phyloP scores from a whole-genome alignment of 73 alveolate genomes.

The Paramecium octaurelia region DNA sequence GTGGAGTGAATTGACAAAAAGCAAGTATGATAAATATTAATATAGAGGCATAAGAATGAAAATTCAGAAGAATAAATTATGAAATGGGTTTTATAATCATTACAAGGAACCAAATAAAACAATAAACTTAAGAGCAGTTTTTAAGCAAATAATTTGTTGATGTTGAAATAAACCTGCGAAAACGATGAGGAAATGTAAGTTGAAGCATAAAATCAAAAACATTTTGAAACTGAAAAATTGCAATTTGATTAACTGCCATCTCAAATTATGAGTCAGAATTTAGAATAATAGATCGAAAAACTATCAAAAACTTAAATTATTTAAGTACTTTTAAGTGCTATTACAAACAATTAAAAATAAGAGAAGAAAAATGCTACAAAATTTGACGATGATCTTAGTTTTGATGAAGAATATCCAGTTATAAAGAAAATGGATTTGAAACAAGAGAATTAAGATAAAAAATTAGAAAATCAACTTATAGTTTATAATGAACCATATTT shows the following conservation, averaged over 20 bases:
- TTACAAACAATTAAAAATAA: background rate
- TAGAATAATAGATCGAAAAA: background rate
- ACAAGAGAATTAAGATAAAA: background rate
- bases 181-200: background rate
- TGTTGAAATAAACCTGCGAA: background rate
- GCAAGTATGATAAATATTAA: background rate
- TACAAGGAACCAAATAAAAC: background rate
- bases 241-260: background rate
- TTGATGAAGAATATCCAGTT: slow-evolving; percentile 22
- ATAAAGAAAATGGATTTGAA: background rate
- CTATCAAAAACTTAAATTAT: background rate
- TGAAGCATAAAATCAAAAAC: background rate
- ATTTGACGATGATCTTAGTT: background rate
- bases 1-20: slow-evolving; percentile 18
- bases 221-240: background rate
- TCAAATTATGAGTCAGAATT: background rate
- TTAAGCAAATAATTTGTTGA: background rate
- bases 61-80: background rate
- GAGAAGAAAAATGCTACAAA: background rate
- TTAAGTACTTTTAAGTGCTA: background rate
- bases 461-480: background rate
- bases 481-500: background rate
- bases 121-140: background rate
- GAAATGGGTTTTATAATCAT: background rate
- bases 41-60: slow-evolving; percentile 1